Evolutionary conservation across 495 filamentous ascomycete species (phyloP).

Genomic region (Tuber melanosporum): DNA sequence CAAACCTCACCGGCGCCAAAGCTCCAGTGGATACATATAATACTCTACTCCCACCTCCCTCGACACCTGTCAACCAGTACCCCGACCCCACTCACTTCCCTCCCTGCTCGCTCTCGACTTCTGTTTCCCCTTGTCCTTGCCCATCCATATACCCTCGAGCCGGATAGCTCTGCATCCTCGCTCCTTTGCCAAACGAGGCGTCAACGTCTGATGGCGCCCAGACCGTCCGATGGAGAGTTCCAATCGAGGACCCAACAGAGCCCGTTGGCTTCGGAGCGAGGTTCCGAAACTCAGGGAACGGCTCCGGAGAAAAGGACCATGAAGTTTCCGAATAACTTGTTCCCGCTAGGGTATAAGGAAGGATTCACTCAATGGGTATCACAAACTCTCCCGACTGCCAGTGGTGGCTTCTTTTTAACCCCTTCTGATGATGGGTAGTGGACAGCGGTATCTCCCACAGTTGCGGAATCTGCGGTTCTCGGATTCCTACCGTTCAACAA

Average conservation of each 20-base stretch:
- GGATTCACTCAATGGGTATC: slow-evolving; percentile 87
- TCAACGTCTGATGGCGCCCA: slow-evolving; percentile 18
- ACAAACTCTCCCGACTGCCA: slow-evolving; percentile 17
- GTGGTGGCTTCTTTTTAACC: not conserved
- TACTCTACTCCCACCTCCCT: not conserved
- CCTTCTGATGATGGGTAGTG: slow-evolving; percentile 52
- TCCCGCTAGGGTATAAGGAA: slow-evolving; percentile 85
- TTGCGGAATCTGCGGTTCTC: slow-evolving; percentile 83
- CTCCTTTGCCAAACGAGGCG: slow-evolving; percentile 4
- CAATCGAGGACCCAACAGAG: slow-evolving; percentile 46
- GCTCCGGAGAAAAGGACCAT: slow-evolving; percentile 38
- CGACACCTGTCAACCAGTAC: not conserved
- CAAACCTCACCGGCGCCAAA: not conserved
- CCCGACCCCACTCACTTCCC: not conserved
- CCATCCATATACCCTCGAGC: slow-evolving; percentile 24
- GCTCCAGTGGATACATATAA: not conserved
- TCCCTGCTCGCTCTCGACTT: not conserved
- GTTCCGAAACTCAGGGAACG: slow-evolving; percentile 42
- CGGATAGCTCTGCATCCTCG: slow-evolving; percentile 10
- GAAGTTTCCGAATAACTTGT: slow-evolving; percentile 43
- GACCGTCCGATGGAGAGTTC: slow-evolving; percentile 40
- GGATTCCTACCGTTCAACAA: slow-evolving; percentile 79
- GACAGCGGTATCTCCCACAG: slow-evolving; percentile 70
- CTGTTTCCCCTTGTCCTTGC: not conserved
- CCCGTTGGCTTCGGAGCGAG: slow-evolving; percentile 51